phyloP scores from a whole-genome alignment of 2,329 filamentous ascomycete species.

The Exophiala oligosperma region DNA sequence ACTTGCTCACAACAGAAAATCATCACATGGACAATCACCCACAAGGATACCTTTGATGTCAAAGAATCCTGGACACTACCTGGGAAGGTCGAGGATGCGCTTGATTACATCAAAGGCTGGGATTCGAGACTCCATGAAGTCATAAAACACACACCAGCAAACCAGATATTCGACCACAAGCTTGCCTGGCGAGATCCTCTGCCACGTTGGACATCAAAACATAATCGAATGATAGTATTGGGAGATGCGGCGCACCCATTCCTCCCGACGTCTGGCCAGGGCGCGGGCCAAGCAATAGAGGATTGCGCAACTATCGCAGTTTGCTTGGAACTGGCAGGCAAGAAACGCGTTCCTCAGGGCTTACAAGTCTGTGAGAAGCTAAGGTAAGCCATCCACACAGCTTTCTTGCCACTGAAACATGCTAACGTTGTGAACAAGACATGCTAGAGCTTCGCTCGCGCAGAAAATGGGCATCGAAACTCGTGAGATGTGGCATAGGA shows the following conservation, averaged over 20 bases:
- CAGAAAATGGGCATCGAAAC: constrained; percentile 6
- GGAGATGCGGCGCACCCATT: constrained; percentile 36
- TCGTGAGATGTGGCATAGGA: not conserved
- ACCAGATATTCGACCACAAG: constrained; percentile 7
- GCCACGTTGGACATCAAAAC: constrained; percentile 34
- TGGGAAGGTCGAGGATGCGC: constrained; percentile 52
- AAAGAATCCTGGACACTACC: constrained; percentile 55
- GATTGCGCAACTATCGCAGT: constrained; percentile 45
- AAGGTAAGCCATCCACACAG: not conserved
- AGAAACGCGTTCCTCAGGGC: not conserved
- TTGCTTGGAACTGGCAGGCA: constrained; percentile 34
- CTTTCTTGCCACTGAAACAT: no score
- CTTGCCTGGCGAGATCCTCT: constrained; percentile 9
- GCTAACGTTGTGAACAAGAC: not conserved
- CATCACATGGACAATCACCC: constrained; percentile 52
- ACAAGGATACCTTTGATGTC: constrained; percentile 47
- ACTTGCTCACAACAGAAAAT: constrained; percentile 45
- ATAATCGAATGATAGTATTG: constrained; percentile 34
- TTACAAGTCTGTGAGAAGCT: constrained; percentile 3
- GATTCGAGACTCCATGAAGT: constrained; percentile 31
- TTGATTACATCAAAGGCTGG: constrained; percentile 52
- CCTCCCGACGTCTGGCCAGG: constrained; percentile 34
- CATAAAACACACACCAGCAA: not conserved
- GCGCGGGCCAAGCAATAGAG: constrained; percentile 42
- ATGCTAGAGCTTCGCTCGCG: constrained; percentile 1